Percentiles rank a stretch among this genome's conserved stretches.
Conservation (phyloP, 2,329 filamentous ascomycete genomes). For the Scytalidium sp. region DNA sequence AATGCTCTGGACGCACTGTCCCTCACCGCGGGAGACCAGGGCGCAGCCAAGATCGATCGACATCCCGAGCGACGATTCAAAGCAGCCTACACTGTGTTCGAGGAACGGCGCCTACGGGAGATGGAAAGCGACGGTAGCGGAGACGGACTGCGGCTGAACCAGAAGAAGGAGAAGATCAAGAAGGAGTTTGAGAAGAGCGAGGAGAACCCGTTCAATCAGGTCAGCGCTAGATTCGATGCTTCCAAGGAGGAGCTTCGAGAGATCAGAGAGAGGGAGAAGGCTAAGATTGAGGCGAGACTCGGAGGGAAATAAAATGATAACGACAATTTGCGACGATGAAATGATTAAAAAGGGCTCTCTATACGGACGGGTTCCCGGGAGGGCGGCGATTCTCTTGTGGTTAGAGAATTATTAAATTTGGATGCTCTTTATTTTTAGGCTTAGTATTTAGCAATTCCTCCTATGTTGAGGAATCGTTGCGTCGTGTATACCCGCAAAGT, state of each 20-base stretch:
- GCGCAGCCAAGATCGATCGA: slow-evolving; percentile 71
- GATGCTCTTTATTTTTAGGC: too few species aligned
- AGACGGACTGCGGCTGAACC: slow-evolving; percentile 72
- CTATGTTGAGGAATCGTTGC: too few species aligned
- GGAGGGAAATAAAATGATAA: slow-evolving; percentile 33
- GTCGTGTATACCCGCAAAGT: too few species aligned
- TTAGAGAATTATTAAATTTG: too few species aligned
- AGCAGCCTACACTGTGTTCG: slow-evolving; percentile 79
- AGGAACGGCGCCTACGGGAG: slow-evolving; percentile 78
- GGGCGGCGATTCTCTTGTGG: too few species aligned
- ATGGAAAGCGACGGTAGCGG: slow-evolving; percentile 77
- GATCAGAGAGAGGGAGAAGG: slow-evolving; percentile 63
- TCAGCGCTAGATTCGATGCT: slow-evolving; percentile 71
- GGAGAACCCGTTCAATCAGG: slow-evolving; percentile 95
- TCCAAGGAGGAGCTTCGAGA: slow-evolving; percentile 71
- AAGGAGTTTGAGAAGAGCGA: slow-evolving; percentile 95
- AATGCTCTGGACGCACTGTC: slow-evolving; percentile 87
- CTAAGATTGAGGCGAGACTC: slow-evolving; percentile 72
- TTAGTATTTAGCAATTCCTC: too few species aligned
- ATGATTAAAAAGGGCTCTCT: too few species aligned
- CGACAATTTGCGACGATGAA: too few species aligned
- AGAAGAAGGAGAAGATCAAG: slow-evolving; percentile 77
- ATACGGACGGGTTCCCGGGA: too few species aligned
- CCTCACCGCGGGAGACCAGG: slow-evolving; percentile 50
- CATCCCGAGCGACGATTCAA: slow-evolving; percentile 88